Base-by-base conservation (phyloP, 306 rosid species). In the Myrica gale region DNA sequence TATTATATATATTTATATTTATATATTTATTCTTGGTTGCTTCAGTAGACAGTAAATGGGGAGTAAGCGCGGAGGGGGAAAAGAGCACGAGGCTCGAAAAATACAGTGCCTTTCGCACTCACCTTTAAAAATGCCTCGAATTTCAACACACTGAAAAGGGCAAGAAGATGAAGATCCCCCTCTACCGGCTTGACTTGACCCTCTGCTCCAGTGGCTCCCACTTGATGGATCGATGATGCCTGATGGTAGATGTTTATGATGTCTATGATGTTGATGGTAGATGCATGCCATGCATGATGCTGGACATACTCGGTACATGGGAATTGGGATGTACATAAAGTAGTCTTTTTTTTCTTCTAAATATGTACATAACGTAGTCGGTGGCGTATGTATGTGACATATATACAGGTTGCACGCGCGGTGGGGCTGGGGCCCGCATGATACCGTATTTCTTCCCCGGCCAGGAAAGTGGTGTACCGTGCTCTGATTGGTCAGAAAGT, bases 61-160 rank as follows among this genome's bases (percentile, higher is more conserved):
- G 0, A 46, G 3, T 5, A 26, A 23, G 2, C 20, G 44, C 20
- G 44, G 32, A 19, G 2, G n/a, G 6, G 9, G 26, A 58, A 69
- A 48, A 50, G 39, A 81, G 84, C 84, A 65, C 82, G 86, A 82
- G 79, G 86, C 81, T 85, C 86, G 78, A 85, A 80, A 77, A 69
- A 6, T 2, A 74, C 81, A 70, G 78, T 69, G 60, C 32, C 87
- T 76, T 79, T 81, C 84, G 80, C 85, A 75, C 69, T 86, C 79
- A 82, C 53, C 84, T 81, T 82, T 80, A 73, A 75, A 41, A 85
- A 75, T 44, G 61, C 87, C 81, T 78, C 80, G 73, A 58, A 78
- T 78, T 83, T 77, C 81, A 80, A 80, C 37, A 73, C 78, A 32
- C 77, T 83, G 81, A 80, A 86, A 83, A 78, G 83, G 80, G 48